phyloP scores from a whole-genome alignment of 345 rosid genomes.

The Rhizophora apiculata region DNA sequence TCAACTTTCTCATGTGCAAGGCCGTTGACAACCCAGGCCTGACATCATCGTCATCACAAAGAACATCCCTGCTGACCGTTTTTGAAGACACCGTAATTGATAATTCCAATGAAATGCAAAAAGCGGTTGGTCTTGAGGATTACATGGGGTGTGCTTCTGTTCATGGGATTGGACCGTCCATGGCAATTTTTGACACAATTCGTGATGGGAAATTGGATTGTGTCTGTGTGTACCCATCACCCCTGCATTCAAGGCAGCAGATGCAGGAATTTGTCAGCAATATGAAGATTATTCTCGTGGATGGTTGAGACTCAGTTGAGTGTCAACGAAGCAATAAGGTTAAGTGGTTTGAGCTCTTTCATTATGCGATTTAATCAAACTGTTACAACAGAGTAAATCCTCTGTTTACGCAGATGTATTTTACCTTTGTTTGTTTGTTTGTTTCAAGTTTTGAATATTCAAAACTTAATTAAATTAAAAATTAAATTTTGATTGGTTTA shows the following conservation, averaged over 20 bases:
- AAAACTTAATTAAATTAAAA: no score
- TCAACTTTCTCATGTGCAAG: constrained; percentile 50
- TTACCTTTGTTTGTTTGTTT: no score
- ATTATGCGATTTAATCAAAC: no score
- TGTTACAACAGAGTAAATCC: no score
- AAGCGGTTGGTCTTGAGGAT: constrained; percentile 37
- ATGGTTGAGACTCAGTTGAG: constrained; percentile 1
- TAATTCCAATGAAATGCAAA: constrained; percentile 19
- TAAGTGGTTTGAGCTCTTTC: no score
- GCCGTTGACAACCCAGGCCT: constrained; percentile 50
- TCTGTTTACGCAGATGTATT: no score
- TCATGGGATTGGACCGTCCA: constrained; percentile 51
- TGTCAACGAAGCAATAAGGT: no score
- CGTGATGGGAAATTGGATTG: constrained; percentile 42
- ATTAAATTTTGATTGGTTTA: no score
- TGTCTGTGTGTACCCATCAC: constrained; percentile 45
- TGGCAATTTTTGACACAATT: constrained; percentile 43
- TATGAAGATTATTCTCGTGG: constrained; percentile 41
- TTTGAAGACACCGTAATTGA: constrained; percentile 45
- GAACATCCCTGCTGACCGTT: constrained; percentile 43
- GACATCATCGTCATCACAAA: constrained; percentile 38
- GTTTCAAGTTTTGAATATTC: no score
- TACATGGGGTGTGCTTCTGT: constrained; percentile 48
- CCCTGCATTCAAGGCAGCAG: constrained; percentile 52
- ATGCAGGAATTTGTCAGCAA: constrained; percentile 32